phyloP scores from a whole-genome alignment of 192 early-diverging fungal genomes.

The Piromyces sp. region DNA sequence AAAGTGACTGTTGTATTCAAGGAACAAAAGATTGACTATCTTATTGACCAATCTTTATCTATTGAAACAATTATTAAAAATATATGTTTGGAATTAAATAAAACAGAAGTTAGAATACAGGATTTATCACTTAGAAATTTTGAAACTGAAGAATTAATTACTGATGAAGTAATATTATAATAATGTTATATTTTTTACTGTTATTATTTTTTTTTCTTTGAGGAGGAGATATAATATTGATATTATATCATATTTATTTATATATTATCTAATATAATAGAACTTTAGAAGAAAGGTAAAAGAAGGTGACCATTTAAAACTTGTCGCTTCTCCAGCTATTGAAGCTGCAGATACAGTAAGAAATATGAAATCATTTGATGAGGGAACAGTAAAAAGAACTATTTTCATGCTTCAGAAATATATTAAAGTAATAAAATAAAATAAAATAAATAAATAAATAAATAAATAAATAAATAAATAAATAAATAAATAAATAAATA shows the following conservation, averaged over 20 bases:
- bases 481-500: too few relatives aligned
- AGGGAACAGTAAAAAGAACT: constrained; percentile 32
- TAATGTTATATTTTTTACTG: too few relatives aligned
- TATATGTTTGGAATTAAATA: background rate
- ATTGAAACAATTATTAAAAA: background rate
- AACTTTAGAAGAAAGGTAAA: background rate
- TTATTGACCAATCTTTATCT: background rate
- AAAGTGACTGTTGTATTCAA: background rate
- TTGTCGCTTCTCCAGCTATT: background rate
- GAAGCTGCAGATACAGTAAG: background rate
- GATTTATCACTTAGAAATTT: background rate
- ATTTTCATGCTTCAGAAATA: constrained; percentile 45
- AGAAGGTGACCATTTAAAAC: background rate
- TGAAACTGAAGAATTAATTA: background rate
- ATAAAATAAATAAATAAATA: too few relatives aligned
- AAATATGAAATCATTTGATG: constrained; percentile 12
- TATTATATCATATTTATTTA: background rate
- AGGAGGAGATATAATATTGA: too few relatives aligned
- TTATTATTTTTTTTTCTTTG: too few relatives aligned
- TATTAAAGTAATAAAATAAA: constrained; percentile 29
- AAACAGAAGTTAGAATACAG: background rate
- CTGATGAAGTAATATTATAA: background rate
- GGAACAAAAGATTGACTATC: background rate
- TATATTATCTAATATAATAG: background rate
- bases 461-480: too few relatives aligned